Percentiles rank a stretch among this genome's conserved stretches.
Conservation (phyloP, 176 grass and related monocot species). For the Cenchrus purpureus region DNA sequence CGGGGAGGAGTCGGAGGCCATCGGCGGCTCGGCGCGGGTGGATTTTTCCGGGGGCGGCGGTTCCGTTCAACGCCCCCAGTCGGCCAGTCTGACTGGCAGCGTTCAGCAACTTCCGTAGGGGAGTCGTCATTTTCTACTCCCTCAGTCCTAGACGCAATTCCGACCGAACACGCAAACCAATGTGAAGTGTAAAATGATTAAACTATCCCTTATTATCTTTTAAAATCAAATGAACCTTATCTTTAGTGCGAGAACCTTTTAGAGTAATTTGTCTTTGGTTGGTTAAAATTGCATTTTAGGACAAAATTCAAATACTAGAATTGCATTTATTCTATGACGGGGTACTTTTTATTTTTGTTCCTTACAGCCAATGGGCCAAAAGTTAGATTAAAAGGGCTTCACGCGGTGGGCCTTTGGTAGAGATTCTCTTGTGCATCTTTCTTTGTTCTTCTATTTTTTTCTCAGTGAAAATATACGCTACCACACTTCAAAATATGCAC, state of each 20-base stretch:
- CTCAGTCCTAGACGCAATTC: background rate
- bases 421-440: background rate
- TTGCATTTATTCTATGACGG: too few relatives aligned
- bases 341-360: too few relatives aligned
- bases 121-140: background rate
- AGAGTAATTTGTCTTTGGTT: too few relatives aligned
- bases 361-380: background rate
- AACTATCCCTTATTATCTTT: too few relatives aligned
- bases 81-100: background rate
- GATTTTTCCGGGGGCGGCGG: background rate
- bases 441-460: background rate
- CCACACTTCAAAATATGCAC: too few relatives aligned
- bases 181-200: too few relatives aligned
- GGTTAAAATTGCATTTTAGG: too few relatives aligned
- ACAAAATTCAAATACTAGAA: too few relatives aligned
- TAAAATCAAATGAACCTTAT: too few relatives aligned
- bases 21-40: background rate
- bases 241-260: too few relatives aligned
- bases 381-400: background rate
- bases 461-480: too few relatives aligned
- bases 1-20: constrained; percentile 30
- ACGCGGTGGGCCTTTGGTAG: background rate
- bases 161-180: too few relatives aligned
- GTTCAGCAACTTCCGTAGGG: background rate
- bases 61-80: background rate